Evolutionary conservation across 2,329 filamentous ascomycete species (phyloP).

Genomic region (Trichophyton schoenleinii): DNA sequence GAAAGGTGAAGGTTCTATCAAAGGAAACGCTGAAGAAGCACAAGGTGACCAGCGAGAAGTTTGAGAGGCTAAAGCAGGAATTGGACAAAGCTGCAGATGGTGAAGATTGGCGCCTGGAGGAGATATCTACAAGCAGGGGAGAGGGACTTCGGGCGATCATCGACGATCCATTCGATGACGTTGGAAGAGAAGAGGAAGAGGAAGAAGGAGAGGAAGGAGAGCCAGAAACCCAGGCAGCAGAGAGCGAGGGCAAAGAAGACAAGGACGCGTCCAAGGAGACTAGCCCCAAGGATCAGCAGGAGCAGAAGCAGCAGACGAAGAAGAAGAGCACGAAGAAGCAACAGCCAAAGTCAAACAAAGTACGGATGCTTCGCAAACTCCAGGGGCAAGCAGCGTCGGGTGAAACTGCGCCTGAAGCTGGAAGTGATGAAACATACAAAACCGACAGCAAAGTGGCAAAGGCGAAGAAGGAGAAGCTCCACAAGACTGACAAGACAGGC

Average conservation of each 20-base stretch:
- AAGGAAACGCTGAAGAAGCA: constrained; percentile 56
- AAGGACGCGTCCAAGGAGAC: background rate
- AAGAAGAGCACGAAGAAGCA: constrained; percentile 16
- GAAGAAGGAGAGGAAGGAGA: constrained; percentile 5
- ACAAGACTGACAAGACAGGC: background rate
- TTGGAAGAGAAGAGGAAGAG: constrained; percentile 32
- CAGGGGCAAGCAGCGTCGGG: constrained; percentile 6
- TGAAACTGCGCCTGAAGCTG: constrained; percentile 13
- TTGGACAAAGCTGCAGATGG: constrained; percentile 57
- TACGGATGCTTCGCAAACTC: constrained; percentile 12
- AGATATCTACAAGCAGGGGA: constrained; percentile 56
- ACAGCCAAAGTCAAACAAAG: constrained; percentile 16
- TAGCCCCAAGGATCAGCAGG: constrained; percentile 13
- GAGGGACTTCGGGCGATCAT: constrained; percentile 60
- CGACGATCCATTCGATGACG: constrained; percentile 39
- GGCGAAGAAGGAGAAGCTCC: constrained; percentile 11
- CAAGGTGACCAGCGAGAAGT: constrained; percentile 51
- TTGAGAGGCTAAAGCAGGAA: constrained; percentile 57
- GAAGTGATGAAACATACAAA: constrained; percentile 30
- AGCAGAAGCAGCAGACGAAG: constrained; percentile 13
- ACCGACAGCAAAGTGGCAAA: constrained; percentile 19
- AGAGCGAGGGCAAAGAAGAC: background rate
- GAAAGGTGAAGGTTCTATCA: constrained; percentile 48
- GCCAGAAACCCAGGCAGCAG: background rate
- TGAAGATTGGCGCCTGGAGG: constrained; percentile 66